Evolutionary conservation across 768 basidiomycete species (phyloP), one percentile per base, ranked within the genome.

Genomic region (Chlorophyllum brunneum): DNA sequence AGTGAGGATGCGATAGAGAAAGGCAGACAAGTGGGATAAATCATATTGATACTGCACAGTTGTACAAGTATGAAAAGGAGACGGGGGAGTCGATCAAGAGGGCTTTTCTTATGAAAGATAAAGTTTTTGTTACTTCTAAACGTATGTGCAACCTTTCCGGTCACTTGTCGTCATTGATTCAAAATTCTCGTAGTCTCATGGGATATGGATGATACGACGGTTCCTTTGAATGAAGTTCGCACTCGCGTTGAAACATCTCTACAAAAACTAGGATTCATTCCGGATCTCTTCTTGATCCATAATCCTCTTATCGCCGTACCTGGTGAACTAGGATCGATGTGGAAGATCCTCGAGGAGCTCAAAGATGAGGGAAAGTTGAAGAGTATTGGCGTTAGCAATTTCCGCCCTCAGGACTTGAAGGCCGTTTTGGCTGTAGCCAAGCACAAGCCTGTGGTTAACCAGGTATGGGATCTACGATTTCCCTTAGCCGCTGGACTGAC

Each of bases 281-380:
- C 82, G 0, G 78, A 83, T 57, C 63, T 81, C 31, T 83, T 74
- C 64, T 68, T 85, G 48, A 63, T 86, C 33, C 83, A 85, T 59
- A 64, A 58, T 31, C 62, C 76, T 1, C 65, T 52, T 51, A 60
- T 71, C 39, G 66, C 60, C 0, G 54, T 55, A 5, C 58, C 58
- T 0, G 65, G 67, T 18, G 42, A 66, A 3, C 48, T 59, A 46
- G 53, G 70, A 61, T 57, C 59, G 27, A 58, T 76, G 27, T 83
- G 82, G 81, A 72, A 70, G 46, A 70, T 71, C 13, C 67, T 84
- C 61, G 81, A 83, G 55, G 73, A 74, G 26, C 64, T 76, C 44
- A 75, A 78, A 61, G 60, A 61, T 22, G 70, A 67, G 30, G 69
- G 69, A 11, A 66, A 67, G 47, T 61, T 71, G 18, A 68, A 69